phyloP scores from a whole-genome alignment of 805 yeast species.

The Lachancea thermotolerans region DNA sequence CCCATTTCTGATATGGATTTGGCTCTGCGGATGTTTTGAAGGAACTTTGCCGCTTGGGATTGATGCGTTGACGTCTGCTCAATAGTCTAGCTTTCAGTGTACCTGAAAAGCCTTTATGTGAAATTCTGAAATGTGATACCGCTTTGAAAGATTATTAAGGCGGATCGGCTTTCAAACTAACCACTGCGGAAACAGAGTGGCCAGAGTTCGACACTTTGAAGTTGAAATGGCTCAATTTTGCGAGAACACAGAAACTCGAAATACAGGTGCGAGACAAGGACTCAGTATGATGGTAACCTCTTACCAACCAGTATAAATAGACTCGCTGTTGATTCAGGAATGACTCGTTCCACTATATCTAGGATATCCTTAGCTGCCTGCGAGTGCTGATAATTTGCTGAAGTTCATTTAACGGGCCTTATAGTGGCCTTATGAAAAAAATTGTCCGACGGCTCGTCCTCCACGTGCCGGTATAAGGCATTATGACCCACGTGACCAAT shows the following conservation, averaged over 20 bases:
- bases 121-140: background rate
- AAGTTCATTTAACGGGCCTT: background rate
- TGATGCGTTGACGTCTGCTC: no score
- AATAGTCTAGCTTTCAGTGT: no score
- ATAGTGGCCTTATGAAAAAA: background rate
- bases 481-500: background rate
- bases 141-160: background rate
- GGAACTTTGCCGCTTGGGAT: no score
- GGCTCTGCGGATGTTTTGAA: background rate
- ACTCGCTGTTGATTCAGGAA: no score
- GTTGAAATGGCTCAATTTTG: background rate
- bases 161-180: constrained; percentile 1
- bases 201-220: constrained; percentile 1
- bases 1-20: constrained; percentile 1
- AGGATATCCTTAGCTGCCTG: no score
- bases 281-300: no score
- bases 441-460: background rate
- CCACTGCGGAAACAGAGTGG: constrained; percentile 1
- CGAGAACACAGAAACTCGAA: background rate
- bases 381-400: no score
- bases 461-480: no score
- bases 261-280: background rate
- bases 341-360: no score
- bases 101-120: background rate
- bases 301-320: no score